These are phyloP conservation scores for Polyporus arcularius DNA, from an alignment of 768 basidiomycete species.

Conservation along the genomic window DNA sequence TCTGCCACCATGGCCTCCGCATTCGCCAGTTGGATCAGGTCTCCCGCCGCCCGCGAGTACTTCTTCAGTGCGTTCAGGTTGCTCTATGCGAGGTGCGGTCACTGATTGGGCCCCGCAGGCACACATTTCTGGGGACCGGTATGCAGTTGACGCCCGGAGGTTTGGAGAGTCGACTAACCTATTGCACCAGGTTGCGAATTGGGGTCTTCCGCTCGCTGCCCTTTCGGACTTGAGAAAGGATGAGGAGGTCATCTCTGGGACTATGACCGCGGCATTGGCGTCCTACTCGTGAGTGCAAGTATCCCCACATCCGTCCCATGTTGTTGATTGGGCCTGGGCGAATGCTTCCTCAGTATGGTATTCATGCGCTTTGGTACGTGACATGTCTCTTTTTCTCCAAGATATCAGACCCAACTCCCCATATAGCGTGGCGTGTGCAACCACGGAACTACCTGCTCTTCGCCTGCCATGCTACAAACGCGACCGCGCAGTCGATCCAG, in stretches of 20 bases:
- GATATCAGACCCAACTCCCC: neutral
- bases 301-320: neutral
- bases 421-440: constrained; percentile 87
- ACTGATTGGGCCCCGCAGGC: constrained; percentile 46
- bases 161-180: neutral
- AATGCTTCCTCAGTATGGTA: constrained; percentile 48
- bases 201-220: constrained; percentile 95
- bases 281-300: constrained; percentile 81
- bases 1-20: constrained; percentile 70
- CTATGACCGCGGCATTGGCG: constrained; percentile 91
- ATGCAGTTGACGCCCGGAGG: constrained; percentile 35
- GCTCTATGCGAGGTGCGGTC: neutral
- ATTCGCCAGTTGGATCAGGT: constrained; percentile 87
- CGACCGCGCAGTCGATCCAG: constrained; percentile 82
- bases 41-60: constrained; percentile 89
- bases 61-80: constrained; percentile 78
- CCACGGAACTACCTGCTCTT: constrained; percentile 96
- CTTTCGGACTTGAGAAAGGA: constrained; percentile 89
- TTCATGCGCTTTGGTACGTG: constrained; percentile 91
- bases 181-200: constrained; percentile 85
- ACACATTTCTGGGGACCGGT: constrained; percentile 99
- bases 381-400: neutral
- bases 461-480: constrained; percentile 92
- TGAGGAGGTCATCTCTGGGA: constrained; percentile 95
- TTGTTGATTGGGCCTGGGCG: neutral